Base-by-base conservation (phyloP, 108 stramenopile genomes). In the Pseudonitzschia pungens region DNA sequence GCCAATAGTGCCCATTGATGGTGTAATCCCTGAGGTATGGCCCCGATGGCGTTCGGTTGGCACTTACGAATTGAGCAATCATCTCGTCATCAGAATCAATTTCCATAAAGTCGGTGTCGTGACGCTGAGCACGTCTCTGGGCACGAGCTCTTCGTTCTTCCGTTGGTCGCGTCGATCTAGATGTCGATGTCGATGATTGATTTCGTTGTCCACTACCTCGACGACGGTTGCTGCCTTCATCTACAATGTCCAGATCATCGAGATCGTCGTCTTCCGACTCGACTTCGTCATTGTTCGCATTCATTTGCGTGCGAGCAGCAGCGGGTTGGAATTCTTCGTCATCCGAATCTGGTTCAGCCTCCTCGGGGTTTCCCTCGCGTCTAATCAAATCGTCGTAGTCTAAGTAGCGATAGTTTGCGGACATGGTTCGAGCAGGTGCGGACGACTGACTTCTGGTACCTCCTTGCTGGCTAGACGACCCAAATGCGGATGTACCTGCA, bases 41-140 rank as follows among this genome's bases (percentile, higher is more conserved):
- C 1, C 93, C 93, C 28, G 84, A 81, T 14, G 93, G 87, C 29
- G 78, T 80, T 27, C 88, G 90, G 75, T 91, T 89, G 20, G 89
- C 82, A 42, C 87, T 89, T 62, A 94, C 66, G 44, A 86, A 57
- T 68, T 91, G 80, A 16, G 75, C 83, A 36, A 77, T 59, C 31
- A 72, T 65, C 44, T 88, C 89, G 45, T 83, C 86, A 41, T 88
- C 86, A 20, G 80, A 87, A 44, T 72, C 84, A 29, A 77, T 42
- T 41, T 79, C 78, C 8, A 79, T 28, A 62, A 78, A 78, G 63
- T 84, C 77, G 12, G 24, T 43, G 26, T 69, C 60, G 18, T 41
- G 28, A 21, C 29, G 59, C 31, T 56, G 68, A 31, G 69, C 63
- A 5, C 64, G 74, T 21, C 75, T 52, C 14, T 65, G 55, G 26